phyloP scores from a whole-genome alignment of 257 asterid species.

The Orobanche coerulescens region DNA sequence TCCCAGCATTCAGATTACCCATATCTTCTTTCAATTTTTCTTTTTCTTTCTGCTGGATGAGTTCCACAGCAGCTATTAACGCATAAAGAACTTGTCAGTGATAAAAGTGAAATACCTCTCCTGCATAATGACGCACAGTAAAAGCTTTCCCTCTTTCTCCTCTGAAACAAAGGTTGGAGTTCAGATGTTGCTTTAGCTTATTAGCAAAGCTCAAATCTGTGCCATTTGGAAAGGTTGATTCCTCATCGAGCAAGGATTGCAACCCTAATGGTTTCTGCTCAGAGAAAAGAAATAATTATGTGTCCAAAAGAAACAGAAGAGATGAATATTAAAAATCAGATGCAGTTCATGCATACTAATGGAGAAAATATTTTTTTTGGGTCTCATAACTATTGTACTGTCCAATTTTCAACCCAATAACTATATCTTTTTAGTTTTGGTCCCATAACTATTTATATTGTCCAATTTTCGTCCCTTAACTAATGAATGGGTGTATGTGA shows the following conservation, averaged over 20 bases:
- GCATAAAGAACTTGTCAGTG: not conserved
- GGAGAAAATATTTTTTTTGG: too few relatives aligned
- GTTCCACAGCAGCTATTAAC: not conserved
- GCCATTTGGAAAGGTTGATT: slow-evolving; percentile 82
- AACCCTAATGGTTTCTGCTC: slow-evolving; percentile 85
- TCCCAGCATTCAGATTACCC: not conserved
- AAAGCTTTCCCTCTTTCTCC: slow-evolving; percentile 71
- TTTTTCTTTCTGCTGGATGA: not conserved
- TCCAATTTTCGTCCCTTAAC: too few relatives aligned
- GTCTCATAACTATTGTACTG: too few relatives aligned
- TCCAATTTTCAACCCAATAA: too few relatives aligned
- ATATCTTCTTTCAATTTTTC: not conserved
- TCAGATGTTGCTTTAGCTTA: slow-evolving; percentile 74
- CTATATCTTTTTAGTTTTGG: too few relatives aligned
- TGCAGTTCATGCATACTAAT: not conserved
- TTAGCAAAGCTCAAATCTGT: slow-evolving; percentile 82
- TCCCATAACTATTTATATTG: too few relatives aligned
- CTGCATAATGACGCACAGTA: slow-evolving; percentile 72
- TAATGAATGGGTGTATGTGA: too few relatives aligned
- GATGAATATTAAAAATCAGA: not conserved
- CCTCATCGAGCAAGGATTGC: slow-evolving; percentile 76
- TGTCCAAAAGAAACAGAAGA: slow-evolving; percentile 2
- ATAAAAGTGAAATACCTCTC: slow-evolving; percentile 49
- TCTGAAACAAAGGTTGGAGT: slow-evolving; percentile 58
- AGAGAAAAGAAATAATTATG: slow-evolving; percentile 6